These are phyloP conservation scores for Tylopilus intermedius DNA, from an alignment of 768 basidiomycete genomes.

Conservation along the genomic window DNA sequence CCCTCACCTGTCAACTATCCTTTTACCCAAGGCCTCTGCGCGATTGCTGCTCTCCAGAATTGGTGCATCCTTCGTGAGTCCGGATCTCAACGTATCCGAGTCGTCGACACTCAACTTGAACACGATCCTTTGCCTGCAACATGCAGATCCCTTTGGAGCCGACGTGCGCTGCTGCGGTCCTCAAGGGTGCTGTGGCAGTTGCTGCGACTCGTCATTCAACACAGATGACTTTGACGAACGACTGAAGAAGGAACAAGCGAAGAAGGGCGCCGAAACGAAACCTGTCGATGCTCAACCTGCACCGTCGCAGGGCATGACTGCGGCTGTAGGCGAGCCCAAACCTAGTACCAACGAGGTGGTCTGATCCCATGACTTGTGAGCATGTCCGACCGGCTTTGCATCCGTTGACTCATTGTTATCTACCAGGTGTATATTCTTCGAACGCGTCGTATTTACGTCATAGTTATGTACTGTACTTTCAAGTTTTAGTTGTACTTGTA, in stretches of 20 bases:
- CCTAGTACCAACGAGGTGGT: not conserved
- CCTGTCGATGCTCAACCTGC: slow-evolving; percentile 22
- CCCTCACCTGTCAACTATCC: not conserved
- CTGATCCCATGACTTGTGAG: not conserved
- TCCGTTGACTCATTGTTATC: not conserved
- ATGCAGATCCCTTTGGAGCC: slow-evolving; percentile 22
- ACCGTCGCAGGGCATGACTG: slow-evolving; percentile 18
- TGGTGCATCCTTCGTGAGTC: slow-evolving; percentile 27
- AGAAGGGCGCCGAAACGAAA: slow-evolving; percentile 4
- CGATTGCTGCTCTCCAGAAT: slow-evolving; percentile 10
- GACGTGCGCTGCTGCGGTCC: slow-evolving; percentile 22
- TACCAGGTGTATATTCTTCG: not conserved
- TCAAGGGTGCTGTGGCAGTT: slow-evolving; percentile 26
- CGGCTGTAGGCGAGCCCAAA: slow-evolving; percentile 1
- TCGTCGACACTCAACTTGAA: not conserved
- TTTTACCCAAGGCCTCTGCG: slow-evolving; percentile 12
- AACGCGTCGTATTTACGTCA: no score
- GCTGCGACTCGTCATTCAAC: slow-evolving; percentile 27
- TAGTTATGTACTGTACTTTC: no score
- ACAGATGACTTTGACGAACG: slow-evolving; percentile 29
- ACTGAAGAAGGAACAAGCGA: slow-evolving; percentile 22
- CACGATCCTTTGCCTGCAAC: not conserved
- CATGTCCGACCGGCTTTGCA: not conserved
- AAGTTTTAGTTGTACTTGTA: no score
- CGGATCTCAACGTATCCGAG: not conserved